phyloP scores from a whole-genome alignment of 2,329 filamentous ascomycete genomes.

The Fusarium nelsonii region DNA sequence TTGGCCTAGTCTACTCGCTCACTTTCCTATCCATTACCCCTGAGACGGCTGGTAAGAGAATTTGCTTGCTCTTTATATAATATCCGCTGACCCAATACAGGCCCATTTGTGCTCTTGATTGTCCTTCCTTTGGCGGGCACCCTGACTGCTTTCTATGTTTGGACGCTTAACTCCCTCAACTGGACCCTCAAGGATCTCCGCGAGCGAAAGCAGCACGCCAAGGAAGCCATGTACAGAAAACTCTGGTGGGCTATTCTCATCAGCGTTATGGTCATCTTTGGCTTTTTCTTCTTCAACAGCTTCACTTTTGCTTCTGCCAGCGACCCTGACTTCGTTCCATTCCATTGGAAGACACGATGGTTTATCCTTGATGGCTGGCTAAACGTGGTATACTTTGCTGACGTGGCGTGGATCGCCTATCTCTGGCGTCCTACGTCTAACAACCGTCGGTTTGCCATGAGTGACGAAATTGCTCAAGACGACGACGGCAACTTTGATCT shows the following conservation, averaged over 20 bases:
- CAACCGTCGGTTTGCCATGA: conserved; percentile 98
- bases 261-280: conserved; percentile 95
- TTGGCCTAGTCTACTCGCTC: conserved; percentile 92
- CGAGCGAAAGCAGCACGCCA: conserved; percentile 92
- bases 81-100: conserved; percentile 56
- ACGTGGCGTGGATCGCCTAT: conserved; percentile 93
- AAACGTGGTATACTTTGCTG: conserved; percentile 94
- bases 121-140: conserved; percentile 93
- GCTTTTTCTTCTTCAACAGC: conserved; percentile 98
- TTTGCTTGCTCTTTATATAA: not conserved
- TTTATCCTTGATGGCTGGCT: conserved; percentile 98
- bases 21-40: conserved; percentile 90
- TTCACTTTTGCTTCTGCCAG: conserved; percentile 90
- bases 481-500: conserved; percentile 97
- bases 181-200: conserved; percentile 95
- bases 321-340: conserved; percentile 91
- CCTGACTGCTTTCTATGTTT: conserved; percentile 96
- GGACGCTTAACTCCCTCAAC: conserved; percentile 96
- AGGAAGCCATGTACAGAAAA: conserved; percentile 96
- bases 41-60: conserved; percentile 76
- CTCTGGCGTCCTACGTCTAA: conserved; percentile 97
- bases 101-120: conserved; percentile 90
- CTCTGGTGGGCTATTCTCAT: conserved; percentile 97
- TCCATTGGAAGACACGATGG: conserved; percentile 98
- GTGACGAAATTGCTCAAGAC: conserved; percentile 97